Evolutionary conservation across 768 basidiomycete species (phyloP).

Genomic region (Lentinula aciculospora): DNA sequence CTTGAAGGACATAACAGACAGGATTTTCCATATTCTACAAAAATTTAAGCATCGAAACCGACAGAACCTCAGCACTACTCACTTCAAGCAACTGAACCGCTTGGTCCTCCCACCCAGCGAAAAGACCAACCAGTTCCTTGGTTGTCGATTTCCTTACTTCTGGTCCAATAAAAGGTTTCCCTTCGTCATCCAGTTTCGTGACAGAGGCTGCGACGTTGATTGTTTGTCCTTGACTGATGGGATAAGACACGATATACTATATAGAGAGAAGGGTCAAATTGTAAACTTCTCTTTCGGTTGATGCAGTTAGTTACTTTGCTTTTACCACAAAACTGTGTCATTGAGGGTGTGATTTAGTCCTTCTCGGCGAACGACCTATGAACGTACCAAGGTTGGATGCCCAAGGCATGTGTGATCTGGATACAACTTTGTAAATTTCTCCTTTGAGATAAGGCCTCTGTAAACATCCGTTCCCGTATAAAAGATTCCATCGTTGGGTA

Average conservation of each 20-base stretch:
- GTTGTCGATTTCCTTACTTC: constrained; percentile 27
- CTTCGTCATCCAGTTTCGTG: constrained; percentile 27
- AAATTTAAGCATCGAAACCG: background rate
- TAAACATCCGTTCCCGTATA: constrained; percentile 35
- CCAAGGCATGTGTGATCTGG: constrained; percentile 24
- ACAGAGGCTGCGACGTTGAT: constrained; percentile 45
- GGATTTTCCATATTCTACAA: constrained; percentile 17
- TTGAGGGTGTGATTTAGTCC: too few species aligned
- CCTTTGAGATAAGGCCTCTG: constrained; percentile 26
- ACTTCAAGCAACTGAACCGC: constrained; percentile 40
- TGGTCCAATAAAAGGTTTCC: constrained; percentile 20
- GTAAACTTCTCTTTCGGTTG: background rate
- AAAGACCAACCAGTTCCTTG: constrained; percentile 31
- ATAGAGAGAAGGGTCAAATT: background rate
- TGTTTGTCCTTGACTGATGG: constrained; percentile 39
- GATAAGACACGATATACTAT: constrained; percentile 45
- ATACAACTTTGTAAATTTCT: constrained; percentile 18
- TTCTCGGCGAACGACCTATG: background rate
- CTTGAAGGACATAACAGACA: constrained; percentile 26
- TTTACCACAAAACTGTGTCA: constrained; percentile 28
- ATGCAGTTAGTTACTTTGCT: constrained; percentile 17
- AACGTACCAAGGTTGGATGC: constrained; percentile 19
- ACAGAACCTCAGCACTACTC: background rate
- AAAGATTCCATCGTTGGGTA: constrained; percentile 19
- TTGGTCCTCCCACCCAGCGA: constrained; percentile 40